Conservation (phyloP, 176 grass and related monocot genomes). For the Cocos nucifera region DNA sequence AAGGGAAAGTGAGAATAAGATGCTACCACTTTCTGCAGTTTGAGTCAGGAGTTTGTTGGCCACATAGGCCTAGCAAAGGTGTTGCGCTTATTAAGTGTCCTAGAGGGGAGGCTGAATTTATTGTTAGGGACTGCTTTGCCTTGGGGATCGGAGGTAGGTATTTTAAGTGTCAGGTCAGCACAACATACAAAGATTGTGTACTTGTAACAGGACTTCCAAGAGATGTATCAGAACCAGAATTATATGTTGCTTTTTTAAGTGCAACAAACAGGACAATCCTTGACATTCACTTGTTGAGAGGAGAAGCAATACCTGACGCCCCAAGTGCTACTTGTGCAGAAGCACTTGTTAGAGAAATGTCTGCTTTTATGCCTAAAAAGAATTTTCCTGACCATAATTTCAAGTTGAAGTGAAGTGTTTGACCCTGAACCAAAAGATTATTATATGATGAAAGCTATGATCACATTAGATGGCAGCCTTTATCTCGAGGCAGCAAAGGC, state of each 20-base stretch:
- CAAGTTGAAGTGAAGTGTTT: conserved; percentile 57
- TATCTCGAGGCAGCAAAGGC: conserved; percentile 81
- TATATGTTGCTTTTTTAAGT: conserved; percentile 49
- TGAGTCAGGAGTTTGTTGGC: conserved; percentile 75
- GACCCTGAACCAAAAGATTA: conserved; percentile 42
- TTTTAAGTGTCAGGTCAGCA: conserved; percentile 61
- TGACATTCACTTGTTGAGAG: conserved; percentile 42
- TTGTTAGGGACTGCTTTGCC: conserved; percentile 48
- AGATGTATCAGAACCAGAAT: conserved; percentile 57
- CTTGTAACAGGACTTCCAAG: conserved; percentile 52
- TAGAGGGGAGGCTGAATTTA: conserved; percentile 56
- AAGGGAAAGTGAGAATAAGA: conserved; percentile 24
- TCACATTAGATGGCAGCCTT: conserved; percentile 74
- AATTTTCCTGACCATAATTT: conserved; percentile 62
- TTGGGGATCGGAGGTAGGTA: conserved; percentile 56
- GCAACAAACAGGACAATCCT: conserved; percentile 55
- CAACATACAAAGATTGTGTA: conserved; percentile 44
- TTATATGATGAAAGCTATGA: conserved; percentile 48
- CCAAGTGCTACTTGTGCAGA: conserved; percentile 40
- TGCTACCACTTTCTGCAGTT: conserved; percentile 61
- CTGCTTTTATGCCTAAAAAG: conserved; percentile 67
- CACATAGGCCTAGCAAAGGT: conserved; percentile 50
- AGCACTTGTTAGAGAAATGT: conserved; percentile 60
- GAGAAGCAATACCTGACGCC: conserved; percentile 9
- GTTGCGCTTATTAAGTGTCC: conserved; percentile 48